Percentiles rank a stretch among this genome's conserved stretches.
Conservation (phyloP, 2,329 filamentous ascomycete genomes). For the Blastomyces gilchristii region DNA sequence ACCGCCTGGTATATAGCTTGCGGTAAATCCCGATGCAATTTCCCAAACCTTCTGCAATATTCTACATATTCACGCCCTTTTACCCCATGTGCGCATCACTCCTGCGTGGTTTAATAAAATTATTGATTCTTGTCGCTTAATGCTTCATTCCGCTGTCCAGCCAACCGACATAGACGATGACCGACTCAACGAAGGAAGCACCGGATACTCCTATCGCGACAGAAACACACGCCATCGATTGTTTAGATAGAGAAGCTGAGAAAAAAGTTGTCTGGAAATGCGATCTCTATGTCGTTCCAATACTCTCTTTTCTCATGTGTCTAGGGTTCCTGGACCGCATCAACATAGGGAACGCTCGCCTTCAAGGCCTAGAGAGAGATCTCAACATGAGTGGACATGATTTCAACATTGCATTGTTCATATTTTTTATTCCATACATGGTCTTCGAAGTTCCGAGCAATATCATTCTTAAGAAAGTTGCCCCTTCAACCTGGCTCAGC, state of each 20-base stretch:
- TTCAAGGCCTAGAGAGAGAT: conserved; percentile 36
- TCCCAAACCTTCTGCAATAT: neutral
- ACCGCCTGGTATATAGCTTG: neutral
- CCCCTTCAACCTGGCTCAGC: conserved; percentile 34
- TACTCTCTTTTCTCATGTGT: conserved; percentile 38
- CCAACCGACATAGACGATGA: neutral
- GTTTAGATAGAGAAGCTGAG: conserved; percentile 19
- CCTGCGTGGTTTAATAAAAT: neutral
- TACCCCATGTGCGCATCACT: neutral
- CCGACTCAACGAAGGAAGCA: conserved; percentile 3
- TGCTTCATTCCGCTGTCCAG: neutral
- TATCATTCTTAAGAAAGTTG: conserved; percentile 35
- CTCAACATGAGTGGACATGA: conserved; percentile 35
- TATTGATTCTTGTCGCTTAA: neutral
- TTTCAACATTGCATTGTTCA: conserved; percentile 36
- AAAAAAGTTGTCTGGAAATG: conserved; percentile 39
- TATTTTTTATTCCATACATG: conserved; percentile 40
- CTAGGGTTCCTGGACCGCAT: conserved; percentile 39
- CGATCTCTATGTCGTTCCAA: conserved; percentile 40
- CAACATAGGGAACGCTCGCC: conserved; percentile 40
- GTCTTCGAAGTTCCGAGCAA: conserved; percentile 40
- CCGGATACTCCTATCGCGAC: conserved; percentile 14
- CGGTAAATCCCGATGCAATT: neutral
- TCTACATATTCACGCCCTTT: neutral
- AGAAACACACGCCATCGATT: conserved; percentile 15